phyloP scores from a whole-genome alignment of 352 stramenopile genomes.

The Globisporangium lucens region DNA sequence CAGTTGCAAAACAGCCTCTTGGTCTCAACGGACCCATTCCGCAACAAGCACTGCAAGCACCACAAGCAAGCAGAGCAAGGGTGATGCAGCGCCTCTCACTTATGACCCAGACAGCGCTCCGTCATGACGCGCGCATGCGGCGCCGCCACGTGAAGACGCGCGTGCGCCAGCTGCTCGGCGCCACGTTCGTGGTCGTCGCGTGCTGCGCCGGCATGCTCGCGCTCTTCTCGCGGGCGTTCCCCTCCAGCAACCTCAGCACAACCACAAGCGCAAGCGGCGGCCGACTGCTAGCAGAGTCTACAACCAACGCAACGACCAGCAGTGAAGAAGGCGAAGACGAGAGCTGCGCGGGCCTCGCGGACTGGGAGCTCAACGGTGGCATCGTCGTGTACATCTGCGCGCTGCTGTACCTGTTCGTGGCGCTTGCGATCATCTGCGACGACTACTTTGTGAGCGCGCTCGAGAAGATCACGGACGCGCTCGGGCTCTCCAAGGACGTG shows the following conservation, averaged over 20 bases:
- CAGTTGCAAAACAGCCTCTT: background rate
- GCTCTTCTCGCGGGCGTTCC: background rate
- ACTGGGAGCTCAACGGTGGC: conserved; percentile 55
- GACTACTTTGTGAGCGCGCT: conserved; percentile 86
- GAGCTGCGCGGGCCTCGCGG: conserved; percentile 30
- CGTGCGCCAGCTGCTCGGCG: conserved; percentile 24
- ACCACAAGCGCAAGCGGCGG: background rate
- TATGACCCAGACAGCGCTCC: background rate
- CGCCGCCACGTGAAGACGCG: conserved; percentile 14
- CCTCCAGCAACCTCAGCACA: background rate
- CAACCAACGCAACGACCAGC: conserved; percentile 6
- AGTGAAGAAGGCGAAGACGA: conserved; percentile 18
- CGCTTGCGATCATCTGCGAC: conserved; percentile 86
- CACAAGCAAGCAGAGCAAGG: background rate
- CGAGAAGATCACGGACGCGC: conserved; percentile 65
- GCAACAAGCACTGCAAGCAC: background rate
- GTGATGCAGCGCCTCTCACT: background rate
- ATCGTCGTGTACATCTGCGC: conserved; percentile 59
- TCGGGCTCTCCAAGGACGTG: conserved; percentile 69
- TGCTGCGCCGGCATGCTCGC: conserved; percentile 20
- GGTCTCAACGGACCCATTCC: conserved; percentile 1
- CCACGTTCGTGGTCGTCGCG: conserved; percentile 19
- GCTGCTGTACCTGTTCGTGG: conserved; percentile 79
- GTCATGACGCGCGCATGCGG: background rate
- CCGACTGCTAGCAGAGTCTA: conserved; percentile 17